Conservation (phyloP, 139 green algal species). For the Auxenochlorella pyrenoidosa region DNA sequence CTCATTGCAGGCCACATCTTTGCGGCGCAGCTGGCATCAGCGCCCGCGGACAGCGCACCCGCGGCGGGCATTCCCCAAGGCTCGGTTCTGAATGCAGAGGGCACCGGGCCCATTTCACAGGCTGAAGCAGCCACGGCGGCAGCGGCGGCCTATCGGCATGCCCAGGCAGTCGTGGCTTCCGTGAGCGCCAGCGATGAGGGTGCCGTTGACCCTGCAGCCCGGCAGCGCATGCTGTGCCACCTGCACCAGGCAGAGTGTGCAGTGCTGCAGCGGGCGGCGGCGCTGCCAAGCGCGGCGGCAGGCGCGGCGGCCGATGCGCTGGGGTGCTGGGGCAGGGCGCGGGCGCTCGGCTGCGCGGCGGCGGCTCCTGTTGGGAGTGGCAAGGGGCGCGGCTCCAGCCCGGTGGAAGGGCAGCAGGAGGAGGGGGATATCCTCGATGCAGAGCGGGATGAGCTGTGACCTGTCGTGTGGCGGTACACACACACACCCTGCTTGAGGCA, state of each 20-base stretch:
- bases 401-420: no score
- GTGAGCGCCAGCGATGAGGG: neutral
- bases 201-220: neutral
- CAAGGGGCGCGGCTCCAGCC: neutral
- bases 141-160: neutral
- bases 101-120: neutral
- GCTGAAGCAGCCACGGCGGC: neutral
- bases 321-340: neutral
- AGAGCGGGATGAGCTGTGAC: no score
- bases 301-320: neutral
- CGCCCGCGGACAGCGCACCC: no score
- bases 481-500: no score
- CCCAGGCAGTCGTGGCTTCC: neutral
- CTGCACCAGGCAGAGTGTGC: constrained; percentile 5
- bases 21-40: constrained; percentile 6
- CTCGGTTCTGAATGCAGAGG: neutral
- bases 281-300: neutral
- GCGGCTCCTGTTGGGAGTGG: neutral
- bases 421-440: no score
- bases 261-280: neutral
- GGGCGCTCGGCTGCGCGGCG: neutral
- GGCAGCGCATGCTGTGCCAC: constrained; percentile 9
- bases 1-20: constrained; percentile 33
- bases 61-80: neutral
- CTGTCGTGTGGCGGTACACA: no score